A percentile compares a stretch with the other conserved stretches of the same genome.
Evolutionary conservation across 1,284 basidiomycete genomes (phyloP).

Genomic region (Phellinidium pouzarii): DNA sequence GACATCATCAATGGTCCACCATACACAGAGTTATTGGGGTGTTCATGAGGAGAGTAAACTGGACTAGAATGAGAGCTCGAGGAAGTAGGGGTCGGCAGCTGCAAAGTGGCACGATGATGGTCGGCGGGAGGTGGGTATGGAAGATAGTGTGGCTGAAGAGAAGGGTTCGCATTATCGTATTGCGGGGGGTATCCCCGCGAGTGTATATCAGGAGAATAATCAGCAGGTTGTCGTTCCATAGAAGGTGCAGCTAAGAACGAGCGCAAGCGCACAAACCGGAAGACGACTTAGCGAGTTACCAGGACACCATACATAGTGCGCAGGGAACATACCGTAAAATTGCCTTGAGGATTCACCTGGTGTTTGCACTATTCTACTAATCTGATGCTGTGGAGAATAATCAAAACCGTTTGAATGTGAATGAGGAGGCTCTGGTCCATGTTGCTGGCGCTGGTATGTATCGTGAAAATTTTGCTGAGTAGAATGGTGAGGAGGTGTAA

Average conservation of each 20-base stretch:
- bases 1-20: background rate
- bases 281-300: slow-evolving; percentile 8
- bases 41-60: slow-evolving; percentile 15
- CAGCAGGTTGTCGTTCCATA: slow-evolving; percentile 5
- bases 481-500: slow-evolving; percentile 4
- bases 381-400: slow-evolving; percentile 2
- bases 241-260: background rate
- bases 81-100: slow-evolving; percentile 14
- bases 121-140: slow-evolving; percentile 3
- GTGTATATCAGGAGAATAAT: background rate
- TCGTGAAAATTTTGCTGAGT: slow-evolving; percentile 4
- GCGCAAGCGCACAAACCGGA: background rate
- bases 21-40: slow-evolving; percentile 2
- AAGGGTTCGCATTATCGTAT: background rate
- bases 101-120: slow-evolving; percentile 3
- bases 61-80: slow-evolving; percentile 16
- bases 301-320: background rate
- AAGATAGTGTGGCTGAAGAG: slow-evolving; percentile 4
- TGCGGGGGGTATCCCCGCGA: slow-evolving; percentile 5
- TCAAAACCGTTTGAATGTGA: slow-evolving; percentile 5
- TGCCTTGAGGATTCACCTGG: background rate
- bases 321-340: slow-evolving; percentile 8
- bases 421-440: background rate
- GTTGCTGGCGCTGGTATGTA: slow-evolving; percentile 7
- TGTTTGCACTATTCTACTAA: background rate